These are phyloP conservation scores for Pichia eremophila DNA, from an alignment of 805 yeast genomes.

Conservation along the genomic window DNA sequence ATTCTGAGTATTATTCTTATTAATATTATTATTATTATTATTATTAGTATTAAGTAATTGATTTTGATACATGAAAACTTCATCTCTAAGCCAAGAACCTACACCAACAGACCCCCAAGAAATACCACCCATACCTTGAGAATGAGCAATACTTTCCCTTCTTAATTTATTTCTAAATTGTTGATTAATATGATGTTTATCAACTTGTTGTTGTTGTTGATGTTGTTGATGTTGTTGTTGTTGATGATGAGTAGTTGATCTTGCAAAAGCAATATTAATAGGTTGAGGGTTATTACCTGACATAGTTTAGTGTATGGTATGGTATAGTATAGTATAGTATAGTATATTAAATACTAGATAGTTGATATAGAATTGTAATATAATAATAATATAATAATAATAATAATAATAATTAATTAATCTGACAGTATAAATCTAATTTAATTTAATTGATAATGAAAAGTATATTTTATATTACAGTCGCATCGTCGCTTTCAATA, in stretches of 20 bases:
- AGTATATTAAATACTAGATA: too few species aligned
- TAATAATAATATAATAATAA: too few species aligned
- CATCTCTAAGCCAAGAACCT: slow-evolving; percentile 94
- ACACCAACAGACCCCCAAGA: slow-evolving; percentile 95
- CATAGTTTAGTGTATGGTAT: neutral
- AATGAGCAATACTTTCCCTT: slow-evolving; percentile 87
- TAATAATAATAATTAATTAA: too few species aligned
- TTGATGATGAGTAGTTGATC: neutral
- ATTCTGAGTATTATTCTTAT: slow-evolving; percentile 11
- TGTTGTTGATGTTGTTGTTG: neutral
- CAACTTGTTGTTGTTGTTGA: neutral
- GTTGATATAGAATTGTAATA: too few species aligned
- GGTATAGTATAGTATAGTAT: too few species aligned
- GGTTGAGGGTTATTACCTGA: neutral
- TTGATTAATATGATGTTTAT: slow-evolving; percentile 23
- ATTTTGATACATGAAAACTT: slow-evolving; percentile 50
- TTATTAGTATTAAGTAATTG: neutral
- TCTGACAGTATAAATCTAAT: too few species aligned
- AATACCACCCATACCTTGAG: slow-evolving; percentile 96
- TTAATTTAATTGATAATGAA: too few species aligned
- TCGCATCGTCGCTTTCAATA: too few species aligned
- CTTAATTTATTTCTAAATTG: slow-evolving; percentile 38
- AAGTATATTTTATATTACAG: too few species aligned
- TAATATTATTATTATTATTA: neutral
- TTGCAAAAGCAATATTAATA: neutral